Conservation (phyloP, 805 yeast species). For the Isabelozyma gotoi region DNA sequence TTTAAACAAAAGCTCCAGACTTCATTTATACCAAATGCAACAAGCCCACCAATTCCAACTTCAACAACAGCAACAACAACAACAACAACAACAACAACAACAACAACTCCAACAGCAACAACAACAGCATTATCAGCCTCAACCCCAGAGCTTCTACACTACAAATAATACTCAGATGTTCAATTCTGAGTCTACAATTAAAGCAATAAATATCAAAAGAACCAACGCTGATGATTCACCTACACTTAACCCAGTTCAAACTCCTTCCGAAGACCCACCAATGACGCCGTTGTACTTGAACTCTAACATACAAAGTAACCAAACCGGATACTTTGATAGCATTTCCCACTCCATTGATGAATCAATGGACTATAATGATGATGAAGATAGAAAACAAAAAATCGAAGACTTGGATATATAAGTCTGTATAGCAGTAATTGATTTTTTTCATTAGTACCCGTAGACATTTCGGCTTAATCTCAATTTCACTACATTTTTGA, state of each 20-base stretch:
- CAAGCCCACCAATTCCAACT: slow-evolving; percentile 12
- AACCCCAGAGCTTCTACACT: slow-evolving; percentile 1
- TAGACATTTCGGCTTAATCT: no score
- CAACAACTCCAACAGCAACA: slow-evolving; percentile 6
- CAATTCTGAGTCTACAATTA: neutral
- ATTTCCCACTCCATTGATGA: neutral
- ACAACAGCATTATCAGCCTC: neutral
- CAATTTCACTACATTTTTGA: neutral
- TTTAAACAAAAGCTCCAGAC: slow-evolving; percentile 16
- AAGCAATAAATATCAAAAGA: slow-evolving; percentile 4
- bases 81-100: slow-evolving; percentile 17
- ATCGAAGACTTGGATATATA: neutral
- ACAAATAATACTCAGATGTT: neutral
- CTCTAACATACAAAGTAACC: slow-evolving; percentile 1
- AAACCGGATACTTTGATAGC: slow-evolving; percentile 1
- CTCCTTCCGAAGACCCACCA: slow-evolving; percentile 42
- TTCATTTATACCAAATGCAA: slow-evolving; percentile 14
- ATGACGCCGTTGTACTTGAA: slow-evolving; percentile 42
- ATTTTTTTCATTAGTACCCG: no score
- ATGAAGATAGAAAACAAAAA: neutral
- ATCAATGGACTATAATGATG: neutral
- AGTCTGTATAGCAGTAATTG: neutral
- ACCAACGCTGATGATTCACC: slow-evolving; percentile 23
- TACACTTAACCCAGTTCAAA: slow-evolving; percentile 38
- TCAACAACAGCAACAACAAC: slow-evolving; percentile 8